Percentiles rank a stretch among this genome's conserved stretches.
These are phyloP conservation scores for Cryptococcus floricola DNA, from an alignment of 1,284 basidiomycete genomes.

Conservation along the genomic window DNA sequence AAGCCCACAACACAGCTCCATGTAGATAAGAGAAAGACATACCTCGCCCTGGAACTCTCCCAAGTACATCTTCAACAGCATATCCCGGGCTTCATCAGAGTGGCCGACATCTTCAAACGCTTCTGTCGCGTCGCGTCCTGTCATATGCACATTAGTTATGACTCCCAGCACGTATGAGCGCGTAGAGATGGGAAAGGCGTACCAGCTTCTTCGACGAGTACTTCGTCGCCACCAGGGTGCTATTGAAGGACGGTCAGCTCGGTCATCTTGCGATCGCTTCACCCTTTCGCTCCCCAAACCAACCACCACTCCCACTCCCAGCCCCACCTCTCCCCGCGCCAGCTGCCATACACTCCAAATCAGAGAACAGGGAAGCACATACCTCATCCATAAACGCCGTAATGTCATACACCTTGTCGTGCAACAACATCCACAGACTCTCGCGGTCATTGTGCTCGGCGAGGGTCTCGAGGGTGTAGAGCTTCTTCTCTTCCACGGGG, in stretches of 20 bases:
- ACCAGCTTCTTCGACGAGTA: conserved; percentile 88
- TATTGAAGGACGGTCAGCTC: conserved; percentile 41
- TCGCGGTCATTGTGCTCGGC: conserved; percentile 69
- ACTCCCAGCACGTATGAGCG: background rate
- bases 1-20: background rate
- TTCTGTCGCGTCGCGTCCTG: conserved; percentile 85
- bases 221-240: conserved; percentile 98
- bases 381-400: conserved; percentile 97
- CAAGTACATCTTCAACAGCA: conserved; percentile 71
- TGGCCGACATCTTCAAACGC: conserved; percentile 99
- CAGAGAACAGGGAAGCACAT: conserved; percentile 27
- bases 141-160: background rate
- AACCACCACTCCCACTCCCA: background rate
- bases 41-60: conserved; percentile 70
- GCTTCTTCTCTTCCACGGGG: background rate
- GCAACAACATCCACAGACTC: conserved; percentile 71
- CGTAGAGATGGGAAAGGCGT: conserved; percentile 48
- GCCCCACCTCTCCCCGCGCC: background rate
- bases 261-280: background rate
- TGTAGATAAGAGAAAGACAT: conserved; percentile 16
- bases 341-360: background rate
- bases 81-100: conserved; percentile 93
- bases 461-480: conserved; percentile 52
- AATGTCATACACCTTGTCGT: conserved; percentile 89
- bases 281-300: background rate